These are phyloP conservation scores for Saturnispora diversa DNA, from an alignment of 805 yeast species.

Conservation along the genomic window DNA sequence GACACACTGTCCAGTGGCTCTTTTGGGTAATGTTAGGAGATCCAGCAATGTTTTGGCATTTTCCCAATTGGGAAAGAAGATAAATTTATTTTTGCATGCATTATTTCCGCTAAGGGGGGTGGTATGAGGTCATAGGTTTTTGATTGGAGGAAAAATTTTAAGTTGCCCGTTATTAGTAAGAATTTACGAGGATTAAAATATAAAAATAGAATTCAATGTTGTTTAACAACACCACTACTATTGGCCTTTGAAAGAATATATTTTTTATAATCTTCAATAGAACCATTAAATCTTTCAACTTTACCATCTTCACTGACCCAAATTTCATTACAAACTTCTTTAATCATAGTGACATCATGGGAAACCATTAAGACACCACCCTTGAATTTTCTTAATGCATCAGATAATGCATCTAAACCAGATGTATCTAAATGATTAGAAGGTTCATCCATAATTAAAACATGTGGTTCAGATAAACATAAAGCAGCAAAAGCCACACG, in stretches of 20 bases:
- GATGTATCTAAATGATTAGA: slow-evolving; percentile 97
- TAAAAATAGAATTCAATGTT: slow-evolving; percentile 40
- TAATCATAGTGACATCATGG: slow-evolving; percentile 90
- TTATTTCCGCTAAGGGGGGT: background rate
- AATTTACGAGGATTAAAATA: background rate
- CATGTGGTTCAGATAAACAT: slow-evolving; percentile 84
- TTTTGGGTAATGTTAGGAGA: no score
- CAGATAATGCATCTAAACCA: slow-evolving; percentile 92
- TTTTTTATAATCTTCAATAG: slow-evolving; percentile 81
- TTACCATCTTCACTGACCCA: slow-evolving; percentile 90
- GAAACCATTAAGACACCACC: slow-evolving; percentile 98
- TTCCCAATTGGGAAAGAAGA: no score
- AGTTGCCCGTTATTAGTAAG: no score
- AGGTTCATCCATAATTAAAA: slow-evolving; percentile 92
- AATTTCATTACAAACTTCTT: slow-evolving; percentile 82
- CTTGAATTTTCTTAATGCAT: slow-evolving; percentile 76
- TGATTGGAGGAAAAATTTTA: no score
- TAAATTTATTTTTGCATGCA: background rate
- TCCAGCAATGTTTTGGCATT: no score
- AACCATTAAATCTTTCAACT: slow-evolving; percentile 72
- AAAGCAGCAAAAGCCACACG: slow-evolving; percentile 97
- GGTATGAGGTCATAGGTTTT: no score
- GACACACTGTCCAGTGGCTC: no score
- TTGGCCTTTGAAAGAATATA: slow-evolving; percentile 74
- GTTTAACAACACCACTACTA: slow-evolving; percentile 82